Percentiles rank a stretch among this genome's conserved stretches.
Conservation (phyloP, 768 basidiomycete species). For the Amanita inopinata region DNA sequence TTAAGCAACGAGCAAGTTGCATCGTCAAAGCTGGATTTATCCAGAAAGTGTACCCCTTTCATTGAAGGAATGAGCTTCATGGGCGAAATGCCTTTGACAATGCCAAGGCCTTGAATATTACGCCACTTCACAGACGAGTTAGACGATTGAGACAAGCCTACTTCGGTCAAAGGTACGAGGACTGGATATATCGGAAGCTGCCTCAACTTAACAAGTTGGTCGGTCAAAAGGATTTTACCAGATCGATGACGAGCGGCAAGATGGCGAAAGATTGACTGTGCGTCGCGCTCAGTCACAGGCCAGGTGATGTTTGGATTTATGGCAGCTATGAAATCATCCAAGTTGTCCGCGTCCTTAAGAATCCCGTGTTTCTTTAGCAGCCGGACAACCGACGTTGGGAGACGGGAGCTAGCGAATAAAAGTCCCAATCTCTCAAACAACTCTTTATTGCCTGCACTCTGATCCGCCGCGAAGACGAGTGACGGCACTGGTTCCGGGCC, state of each 20-base stretch:
- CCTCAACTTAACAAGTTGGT: slow-evolving; percentile 8
- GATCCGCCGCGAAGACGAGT: slow-evolving; percentile 19
- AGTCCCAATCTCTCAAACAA: slow-evolving; percentile 22
- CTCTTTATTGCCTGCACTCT: slow-evolving; percentile 15
- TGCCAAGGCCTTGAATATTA: neutral
- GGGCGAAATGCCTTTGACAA: slow-evolving; percentile 1
- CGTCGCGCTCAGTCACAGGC: neutral
- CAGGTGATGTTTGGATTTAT: neutral
- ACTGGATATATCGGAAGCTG: slow-evolving; percentile 22
- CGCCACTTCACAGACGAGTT: slow-evolving; percentile 1
- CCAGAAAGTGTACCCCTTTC: slow-evolving; percentile 19
- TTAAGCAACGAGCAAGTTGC: slow-evolving; percentile 19
- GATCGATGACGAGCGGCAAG: neutral
- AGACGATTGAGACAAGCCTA: neutral
- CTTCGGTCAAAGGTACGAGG: slow-evolving; percentile 11
- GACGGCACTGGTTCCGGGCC: slow-evolving; percentile 18
- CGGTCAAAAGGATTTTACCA: neutral
- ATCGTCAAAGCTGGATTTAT: slow-evolving; percentile 15
- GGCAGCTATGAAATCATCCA: neutral
- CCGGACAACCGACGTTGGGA: slow-evolving; percentile 14
- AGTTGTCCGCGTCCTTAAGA: slow-evolving; percentile 10
- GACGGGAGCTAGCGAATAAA: slow-evolving; percentile 22
- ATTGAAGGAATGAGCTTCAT: slow-evolving; percentile 18
- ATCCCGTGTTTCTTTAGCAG: slow-evolving; percentile 13
- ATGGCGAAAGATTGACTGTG: neutral